Conservation (phyloP, 805 yeast species). For the Starmerella floricola region DNA sequence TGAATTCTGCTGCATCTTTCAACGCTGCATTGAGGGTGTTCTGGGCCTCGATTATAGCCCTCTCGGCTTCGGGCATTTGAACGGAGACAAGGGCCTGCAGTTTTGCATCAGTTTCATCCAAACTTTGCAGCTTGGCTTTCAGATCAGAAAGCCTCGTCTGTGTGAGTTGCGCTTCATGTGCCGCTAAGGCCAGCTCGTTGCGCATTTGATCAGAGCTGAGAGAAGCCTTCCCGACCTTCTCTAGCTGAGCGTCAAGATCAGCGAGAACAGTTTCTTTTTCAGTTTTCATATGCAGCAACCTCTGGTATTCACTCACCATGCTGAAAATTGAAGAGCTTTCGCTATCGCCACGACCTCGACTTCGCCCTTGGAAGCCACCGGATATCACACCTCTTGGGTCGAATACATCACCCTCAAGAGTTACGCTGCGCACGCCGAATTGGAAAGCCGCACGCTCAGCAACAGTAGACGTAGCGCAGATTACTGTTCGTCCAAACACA, state of each 20-base stretch:
- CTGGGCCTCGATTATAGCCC: slow-evolving; percentile 22
- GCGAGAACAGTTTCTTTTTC: not conserved
- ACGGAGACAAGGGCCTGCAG: not conserved
- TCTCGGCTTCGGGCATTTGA: slow-evolving; percentile 1
- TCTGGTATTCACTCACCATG: slow-evolving; percentile 7
- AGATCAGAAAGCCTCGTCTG: slow-evolving; percentile 2
- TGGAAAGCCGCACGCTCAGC: slow-evolving; percentile 47
- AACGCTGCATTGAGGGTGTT: slow-evolving; percentile 45
- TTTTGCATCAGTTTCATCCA: not conserved
- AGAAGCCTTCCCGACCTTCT: not conserved
- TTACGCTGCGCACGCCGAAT: slow-evolving; percentile 81
- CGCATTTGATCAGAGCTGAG: slow-evolving; percentile 6
- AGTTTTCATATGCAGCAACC: not conserved
- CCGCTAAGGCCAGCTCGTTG: slow-evolving; percentile 13
- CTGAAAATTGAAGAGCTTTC: slow-evolving; percentile 5
- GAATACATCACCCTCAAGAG: slow-evolving; percentile 84
- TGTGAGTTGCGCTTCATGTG: slow-evolving; percentile 8
- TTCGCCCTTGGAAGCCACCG: slow-evolving; percentile 35
- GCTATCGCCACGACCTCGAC: not conserved
- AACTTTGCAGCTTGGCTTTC: not conserved
- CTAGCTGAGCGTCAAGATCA: not conserved
- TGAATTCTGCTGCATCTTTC: slow-evolving; percentile 72
- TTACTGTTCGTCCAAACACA: slow-evolving; percentile 79
- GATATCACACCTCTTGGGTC: slow-evolving; percentile 94
- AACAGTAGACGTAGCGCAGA: slow-evolving; percentile 76